Percentiles rank a stretch among this genome's conserved stretches.
These are phyloP conservation scores for Colletotrichum acutatum DNA, from an alignment of 2,329 filamentous ascomycete species.

Conservation along the genomic window DNA sequence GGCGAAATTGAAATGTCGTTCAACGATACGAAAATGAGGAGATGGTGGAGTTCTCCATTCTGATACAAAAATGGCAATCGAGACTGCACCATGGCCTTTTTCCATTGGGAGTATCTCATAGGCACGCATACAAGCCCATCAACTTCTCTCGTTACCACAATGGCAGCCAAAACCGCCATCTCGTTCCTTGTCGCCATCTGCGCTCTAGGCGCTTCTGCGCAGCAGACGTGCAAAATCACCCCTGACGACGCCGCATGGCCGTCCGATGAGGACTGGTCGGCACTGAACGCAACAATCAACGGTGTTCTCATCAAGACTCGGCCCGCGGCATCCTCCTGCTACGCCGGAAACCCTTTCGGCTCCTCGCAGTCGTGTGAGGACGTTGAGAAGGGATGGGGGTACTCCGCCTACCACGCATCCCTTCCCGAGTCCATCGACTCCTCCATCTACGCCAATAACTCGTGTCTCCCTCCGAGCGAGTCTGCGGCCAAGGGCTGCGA, in stretches of 20 bases:
- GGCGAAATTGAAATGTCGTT: not conserved
- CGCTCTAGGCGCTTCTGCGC: not conserved
- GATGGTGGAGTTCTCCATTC: not conserved
- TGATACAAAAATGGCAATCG: not conserved
- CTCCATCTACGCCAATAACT: constrained; percentile 24
- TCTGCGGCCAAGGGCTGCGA: constrained; percentile 42
- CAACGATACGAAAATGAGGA: constrained; percentile 14
- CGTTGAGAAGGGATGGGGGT: constrained; percentile 5
- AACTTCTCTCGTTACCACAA: not conserved
- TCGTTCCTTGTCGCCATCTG: not conserved
- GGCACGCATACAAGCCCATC: not conserved
- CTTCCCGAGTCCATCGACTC: constrained; percentile 16
- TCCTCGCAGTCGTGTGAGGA: constrained; percentile 10
- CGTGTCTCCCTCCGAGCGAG: constrained; percentile 9
- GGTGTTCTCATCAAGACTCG: constrained; percentile 56
- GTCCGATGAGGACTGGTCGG: constrained; percentile 45
- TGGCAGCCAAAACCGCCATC: not conserved
- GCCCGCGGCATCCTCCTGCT: constrained; percentile 59
- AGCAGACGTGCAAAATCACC: constrained; percentile 19
- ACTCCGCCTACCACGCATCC: constrained; percentile 15
- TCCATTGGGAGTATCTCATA: too few relatives aligned
- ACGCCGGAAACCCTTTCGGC: constrained; percentile 42
- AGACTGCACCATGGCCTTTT: not conserved
- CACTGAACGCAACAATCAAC: constrained; percentile 55
- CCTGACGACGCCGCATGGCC: constrained; percentile 24